Conservation (phyloP, 2,329 filamentous ascomycete species). For the Beauveria sp. region DNA sequence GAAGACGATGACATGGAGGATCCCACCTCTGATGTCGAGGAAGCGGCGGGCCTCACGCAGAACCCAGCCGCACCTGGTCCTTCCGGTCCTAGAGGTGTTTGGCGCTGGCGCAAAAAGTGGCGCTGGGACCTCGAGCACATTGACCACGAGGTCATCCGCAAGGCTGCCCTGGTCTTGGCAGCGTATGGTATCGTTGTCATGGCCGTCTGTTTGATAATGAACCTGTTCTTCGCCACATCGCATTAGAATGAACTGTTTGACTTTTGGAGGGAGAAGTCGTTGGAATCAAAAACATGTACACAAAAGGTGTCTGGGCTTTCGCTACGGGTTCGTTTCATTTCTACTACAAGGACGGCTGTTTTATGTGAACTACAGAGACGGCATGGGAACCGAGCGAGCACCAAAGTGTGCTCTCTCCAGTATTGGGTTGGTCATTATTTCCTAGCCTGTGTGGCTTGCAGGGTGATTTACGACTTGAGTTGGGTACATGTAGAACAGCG, state of each 20-base stretch:
- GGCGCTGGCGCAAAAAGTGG: constrained; percentile 50
- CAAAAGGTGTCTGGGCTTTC: background rate
- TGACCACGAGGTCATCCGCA: constrained; percentile 59
- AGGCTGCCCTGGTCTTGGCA: constrained; percentile 65
- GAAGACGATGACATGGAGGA: constrained; percentile 82
- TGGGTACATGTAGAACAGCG: constrained; percentile 8
- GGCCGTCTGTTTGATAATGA: constrained; percentile 78
- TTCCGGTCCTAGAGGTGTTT: constrained; percentile 26
- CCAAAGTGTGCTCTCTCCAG: background rate
- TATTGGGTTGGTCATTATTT: background rate
- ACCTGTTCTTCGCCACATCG: constrained; percentile 67
- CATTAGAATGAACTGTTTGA: constrained; percentile 36
- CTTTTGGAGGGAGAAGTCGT: background rate
- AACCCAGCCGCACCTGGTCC: constrained; percentile 36
- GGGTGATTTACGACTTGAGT: constrained; percentile 4
- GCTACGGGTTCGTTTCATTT: background rate
- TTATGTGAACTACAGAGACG: background rate
- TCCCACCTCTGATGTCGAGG: constrained; percentile 44
- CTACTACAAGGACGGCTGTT: background rate
- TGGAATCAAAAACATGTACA: background rate
- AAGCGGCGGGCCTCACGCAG: constrained; percentile 34
- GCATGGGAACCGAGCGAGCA: background rate
- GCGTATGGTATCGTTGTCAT: constrained; percentile 84
- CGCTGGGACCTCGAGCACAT: constrained; percentile 56
- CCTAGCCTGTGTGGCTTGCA: background rate